Evolutionary conservation across 2,329 filamentous ascomycete genomes (phyloP).

Genomic region (Aspergillus terreus): DNA sequence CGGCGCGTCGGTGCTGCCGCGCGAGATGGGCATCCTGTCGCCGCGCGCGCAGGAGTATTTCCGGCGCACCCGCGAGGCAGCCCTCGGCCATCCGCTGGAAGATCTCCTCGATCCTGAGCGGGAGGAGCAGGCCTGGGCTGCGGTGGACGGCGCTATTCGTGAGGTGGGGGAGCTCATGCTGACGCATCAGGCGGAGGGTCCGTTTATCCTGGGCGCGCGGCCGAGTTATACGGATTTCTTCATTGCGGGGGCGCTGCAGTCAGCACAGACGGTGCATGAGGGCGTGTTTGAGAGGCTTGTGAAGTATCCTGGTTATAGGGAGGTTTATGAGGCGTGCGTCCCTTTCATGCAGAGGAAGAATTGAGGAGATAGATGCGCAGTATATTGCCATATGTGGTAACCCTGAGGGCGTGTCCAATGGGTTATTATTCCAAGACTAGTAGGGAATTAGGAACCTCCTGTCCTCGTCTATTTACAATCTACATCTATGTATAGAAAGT

Average conservation of each 20-base stretch:
- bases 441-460: too few relatives aligned
- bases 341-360: not conserved
- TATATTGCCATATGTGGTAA: too few relatives aligned
- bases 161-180: slow-evolving; percentile 31
- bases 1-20: slow-evolving; percentile 12
- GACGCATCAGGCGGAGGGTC: slow-evolving; percentile 33
- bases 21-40: slow-evolving; percentile 30
- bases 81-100: slow-evolving; percentile 35
- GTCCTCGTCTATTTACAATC: too few relatives aligned
- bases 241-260: slow-evolving; percentile 35
- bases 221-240: slow-evolving; percentile 41
- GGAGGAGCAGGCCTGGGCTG: not conserved
- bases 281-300: slow-evolving; percentile 23
- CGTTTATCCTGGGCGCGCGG: slow-evolving; percentile 25
- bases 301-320: not conserved
- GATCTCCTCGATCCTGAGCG: slow-evolving; percentile 11
- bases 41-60: slow-evolving; percentile 38
- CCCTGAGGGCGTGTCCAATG: too few relatives aligned
- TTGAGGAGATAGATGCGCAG: not conserved
- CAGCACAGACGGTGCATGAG: slow-evolving; percentile 30
- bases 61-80: slow-evolving; percentile 35
- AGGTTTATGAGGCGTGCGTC: not conserved
- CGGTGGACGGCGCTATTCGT: slow-evolving; percentile 17
- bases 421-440: too few relatives aligned
- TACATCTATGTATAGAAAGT: too few relatives aligned